Base-by-base conservation (phyloP, 108 stramenopile genomes). In the Pseudonitzschia pungens region DNA sequence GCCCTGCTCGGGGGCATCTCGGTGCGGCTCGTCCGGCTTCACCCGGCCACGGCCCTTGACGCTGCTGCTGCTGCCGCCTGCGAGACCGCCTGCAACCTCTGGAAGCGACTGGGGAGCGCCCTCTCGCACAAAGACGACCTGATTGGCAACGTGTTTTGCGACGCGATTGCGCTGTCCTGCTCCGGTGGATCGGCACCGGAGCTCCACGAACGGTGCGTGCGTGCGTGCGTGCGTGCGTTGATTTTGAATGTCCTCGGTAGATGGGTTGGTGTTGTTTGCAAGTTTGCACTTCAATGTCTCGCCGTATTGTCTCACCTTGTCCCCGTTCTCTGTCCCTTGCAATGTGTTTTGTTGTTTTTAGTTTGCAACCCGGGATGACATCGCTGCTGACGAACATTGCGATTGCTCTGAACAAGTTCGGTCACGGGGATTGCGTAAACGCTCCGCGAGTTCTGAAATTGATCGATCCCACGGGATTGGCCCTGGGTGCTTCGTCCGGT, bases 61-160 rank as follows among this genome's bases (percentile, higher is more conserved):
- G n/a, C n/a, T n/a, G n/a, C n/a, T n/a, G 11, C 2, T 4, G 32
- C 40, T 8, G 64, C 43, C 2, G 26, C 56, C 20, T 36, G 32
- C 18, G 54, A 44, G 22, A 50, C 42, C 41, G 72, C 56, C 7
- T 75, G 65, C 4, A 58, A 40, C 43, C 4, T 53, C 21, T 43
- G 51, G 72, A 26, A 82, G 50, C 20, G 53, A 76, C 51, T 89
- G 79, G 86, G 57, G 65, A 22, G 40, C 48, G 20, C 73, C 68
- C 54, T 76, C 67, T 20, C 52, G 53, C 36, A 82, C 85, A 43
- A 65, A 86, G 43, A 94, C 57, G 84, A 87, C 54, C 67, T 77
- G 16, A 70, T 94, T 53, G 87, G 84, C 10, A 88, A 87, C 75
- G 80, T 90, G 27, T 90, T 77, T 69, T 69, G 86, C 26, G 79